phyloP scores from a whole-genome alignment of 2,329 filamentous ascomycete species.

The Calonectria pseudoturangicola region DNA sequence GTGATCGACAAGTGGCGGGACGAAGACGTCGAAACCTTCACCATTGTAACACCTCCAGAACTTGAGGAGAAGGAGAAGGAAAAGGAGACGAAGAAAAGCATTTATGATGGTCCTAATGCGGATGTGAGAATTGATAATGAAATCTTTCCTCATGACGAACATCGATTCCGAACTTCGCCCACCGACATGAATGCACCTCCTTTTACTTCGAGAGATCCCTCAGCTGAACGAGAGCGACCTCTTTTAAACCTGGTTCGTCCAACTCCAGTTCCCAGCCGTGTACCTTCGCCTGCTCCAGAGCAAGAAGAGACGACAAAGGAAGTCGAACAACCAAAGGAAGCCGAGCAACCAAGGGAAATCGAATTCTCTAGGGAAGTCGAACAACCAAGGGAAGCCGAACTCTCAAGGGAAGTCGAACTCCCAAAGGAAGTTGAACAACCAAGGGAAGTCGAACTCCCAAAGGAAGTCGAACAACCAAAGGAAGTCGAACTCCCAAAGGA shows the following conservation, averaged over 20 bases:
- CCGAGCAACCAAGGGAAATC: background rate
- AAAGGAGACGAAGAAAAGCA: slow-evolving; percentile 65
- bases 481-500: too few species aligned
- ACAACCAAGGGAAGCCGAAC: background rate
- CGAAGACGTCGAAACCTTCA: slow-evolving; percentile 60
- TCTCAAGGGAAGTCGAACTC: too few species aligned
- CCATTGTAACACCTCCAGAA: slow-evolving; percentile 74
- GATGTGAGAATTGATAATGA: slow-evolving; percentile 78
- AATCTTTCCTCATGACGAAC: slow-evolving; percentile 72
- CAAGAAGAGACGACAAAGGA: slow-evolving; percentile 44
- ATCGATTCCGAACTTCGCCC: slow-evolving; percentile 57
- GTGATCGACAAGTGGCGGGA: slow-evolving; percentile 73
- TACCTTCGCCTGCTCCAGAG: slow-evolving; percentile 65
- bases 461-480: too few species aligned
- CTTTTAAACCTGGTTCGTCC: slow-evolving; percentile 77
- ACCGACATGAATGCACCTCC: slow-evolving; percentile 55
- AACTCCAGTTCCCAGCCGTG: slow-evolving; percentile 69
- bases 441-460: too few species aligned
- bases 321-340: slow-evolving; percentile 41
- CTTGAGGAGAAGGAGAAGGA: slow-evolving; percentile 64
- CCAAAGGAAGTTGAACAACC: too few species aligned
- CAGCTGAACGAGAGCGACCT: slow-evolving; percentile 73
- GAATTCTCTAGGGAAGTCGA: too few species aligned
- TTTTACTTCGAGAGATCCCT: slow-evolving; percentile 70
- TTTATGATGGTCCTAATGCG: slow-evolving; percentile 76